These are phyloP conservation scores for Ceratocystiopsis brevicomis DNA, from an alignment of 2,329 filamentous ascomycete species.

Conservation along the genomic window DNA sequence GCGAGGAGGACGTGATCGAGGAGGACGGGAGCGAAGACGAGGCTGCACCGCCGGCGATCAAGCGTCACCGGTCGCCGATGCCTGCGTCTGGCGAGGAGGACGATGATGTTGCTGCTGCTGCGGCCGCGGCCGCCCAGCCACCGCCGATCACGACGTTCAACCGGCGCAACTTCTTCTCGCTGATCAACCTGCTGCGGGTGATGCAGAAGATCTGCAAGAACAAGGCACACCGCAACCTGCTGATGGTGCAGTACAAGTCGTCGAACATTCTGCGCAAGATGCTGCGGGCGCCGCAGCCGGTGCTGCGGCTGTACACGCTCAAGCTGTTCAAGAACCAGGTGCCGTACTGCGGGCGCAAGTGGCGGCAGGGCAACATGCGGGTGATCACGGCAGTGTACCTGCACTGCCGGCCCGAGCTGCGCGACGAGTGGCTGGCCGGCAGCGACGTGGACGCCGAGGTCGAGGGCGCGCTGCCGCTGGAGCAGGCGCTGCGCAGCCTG, in stretches of 20 bases:
- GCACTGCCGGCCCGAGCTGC: slow-evolving; percentile 76
- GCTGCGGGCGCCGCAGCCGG: slow-evolving; percentile 73
- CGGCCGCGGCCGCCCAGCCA: slow-evolving; percentile 33
- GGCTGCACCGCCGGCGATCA: slow-evolving; percentile 67
- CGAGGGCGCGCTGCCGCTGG: slow-evolving; percentile 76
- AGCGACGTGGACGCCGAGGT: slow-evolving; percentile 86
- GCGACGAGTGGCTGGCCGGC: slow-evolving; percentile 87
- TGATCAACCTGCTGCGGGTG: slow-evolving; percentile 86
- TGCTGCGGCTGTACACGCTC: slow-evolving; percentile 79
- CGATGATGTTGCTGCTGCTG: slow-evolving; percentile 23
- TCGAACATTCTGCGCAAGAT: slow-evolving; percentile 81
- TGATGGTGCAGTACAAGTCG: slow-evolving; percentile 90
- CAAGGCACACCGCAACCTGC: slow-evolving; percentile 84
- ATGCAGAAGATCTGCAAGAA: slow-evolving; percentile 95
- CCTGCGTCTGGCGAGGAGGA: slow-evolving; percentile 5
- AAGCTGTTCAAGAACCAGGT: slow-evolving; percentile 99
- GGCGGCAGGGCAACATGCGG: slow-evolving; percentile 95
- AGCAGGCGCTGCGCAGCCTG: slow-evolving; percentile 72
- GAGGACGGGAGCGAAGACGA: slow-evolving; percentile 49
- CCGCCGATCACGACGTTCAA: slow-evolving; percentile 72
- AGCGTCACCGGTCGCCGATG: slow-evolving; percentile 30
- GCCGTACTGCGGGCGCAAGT: slow-evolving; percentile 93
- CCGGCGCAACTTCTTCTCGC: slow-evolving; percentile 84
- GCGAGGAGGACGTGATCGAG: slow-evolving; percentile 13
- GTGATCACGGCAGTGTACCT: slow-evolving; percentile 95